A percentile compares a stretch with the other conserved stretches of the same genome.
Conservation (phyloP, 2,329 filamentous ascomycete genomes). For the Colletotrichum orbiculare region DNA sequence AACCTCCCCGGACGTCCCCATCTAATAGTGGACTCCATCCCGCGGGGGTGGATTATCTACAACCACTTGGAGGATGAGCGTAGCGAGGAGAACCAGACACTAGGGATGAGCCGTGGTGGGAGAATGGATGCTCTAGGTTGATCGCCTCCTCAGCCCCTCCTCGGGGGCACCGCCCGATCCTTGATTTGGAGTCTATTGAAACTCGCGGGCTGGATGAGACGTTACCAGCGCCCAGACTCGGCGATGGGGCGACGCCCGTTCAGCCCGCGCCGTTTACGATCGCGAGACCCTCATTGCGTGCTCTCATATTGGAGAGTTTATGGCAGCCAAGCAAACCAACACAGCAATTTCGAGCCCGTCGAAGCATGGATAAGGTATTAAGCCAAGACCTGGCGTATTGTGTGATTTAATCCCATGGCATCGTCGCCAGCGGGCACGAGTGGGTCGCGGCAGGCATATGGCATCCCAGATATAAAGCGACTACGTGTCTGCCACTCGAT, state of each 20-base stretch:
- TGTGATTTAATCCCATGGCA: constrained; percentile 29
- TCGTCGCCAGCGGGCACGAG: constrained; percentile 13
- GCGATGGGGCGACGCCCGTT: not conserved
- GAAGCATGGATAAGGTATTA: constrained; percentile 16
- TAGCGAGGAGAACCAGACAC: not conserved
- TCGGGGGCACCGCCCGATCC: constrained; percentile 1
- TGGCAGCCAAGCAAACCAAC: constrained; percentile 5
- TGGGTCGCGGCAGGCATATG: not conserved
- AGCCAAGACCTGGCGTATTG: constrained; percentile 27
- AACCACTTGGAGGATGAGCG: not conserved
- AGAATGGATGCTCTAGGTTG: not conserved
- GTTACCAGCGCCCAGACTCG: constrained; percentile 14
- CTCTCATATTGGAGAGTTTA: not conserved
- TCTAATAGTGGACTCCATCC: constrained; percentile 13
- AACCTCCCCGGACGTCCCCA: not conserved
- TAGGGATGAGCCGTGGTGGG: constrained; percentile 19
- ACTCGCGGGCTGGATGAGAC: constrained; percentile 2
- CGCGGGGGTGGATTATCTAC: constrained; percentile 13
- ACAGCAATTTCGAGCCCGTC: not conserved
- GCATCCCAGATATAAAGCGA: constrained; percentile 1
- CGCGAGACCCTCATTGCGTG: constrained; percentile 21
- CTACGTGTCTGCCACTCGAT: not conserved
- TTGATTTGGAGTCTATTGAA: not conserved
- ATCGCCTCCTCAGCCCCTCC: not conserved
- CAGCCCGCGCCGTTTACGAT: not conserved